Evolutionary conservation across 208 protist genomes (phyloP), one percentile per base, ranked within the genome.

Genomic region (Leptomonas pyrrhocoris): DNA sequence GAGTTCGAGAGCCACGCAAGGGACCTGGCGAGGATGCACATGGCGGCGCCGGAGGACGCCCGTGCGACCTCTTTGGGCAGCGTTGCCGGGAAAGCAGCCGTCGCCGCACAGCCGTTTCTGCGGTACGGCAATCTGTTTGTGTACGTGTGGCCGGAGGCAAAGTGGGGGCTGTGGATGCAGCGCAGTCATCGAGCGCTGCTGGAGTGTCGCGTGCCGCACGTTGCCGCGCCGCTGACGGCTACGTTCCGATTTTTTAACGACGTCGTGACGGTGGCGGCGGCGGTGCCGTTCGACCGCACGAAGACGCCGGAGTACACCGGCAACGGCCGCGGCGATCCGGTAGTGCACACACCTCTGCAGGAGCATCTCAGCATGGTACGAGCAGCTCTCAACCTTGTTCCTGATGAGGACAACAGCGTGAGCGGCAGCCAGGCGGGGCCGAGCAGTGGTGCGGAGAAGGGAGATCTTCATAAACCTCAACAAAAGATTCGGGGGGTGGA

Each of bases 61-160:
- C 13, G 42, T 18, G 23, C 9, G 9, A 11, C 36, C 1, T 50
- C 58, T 5, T 18, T 19, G 43, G 11, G 3, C 43, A 48, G 43
- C 5, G 43, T 12, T 12, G 16, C 34, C 27, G 50, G 48, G 11
- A 45, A 43, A 5, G 21, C 55, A 16, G 45, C 61, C 38, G 30
- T 12, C 18, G 30, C 18, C 6, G 21, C 57, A 21, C 51, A 18
- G 38, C 50, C 66, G 27, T 75, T 58, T 49, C 68, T 78, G 28
- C 85, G 85, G 25, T 57, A 79, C 25, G 85, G 85, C 57, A 90
- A 86, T 49, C 19, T 90, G 19, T 62, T 90, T n/a, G 48, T 88
- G 45, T 72, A 77, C 40, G 62, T 79, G 36, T 90, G 85, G 85
- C 60, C 58, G 0, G 73, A 86, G 31, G 68, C 68, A 18, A 85